Percentiles rank a stretch among this genome's conserved stretches.
Evolutionary conservation across 345 rosid genomes (phyloP).

Genomic region (Boechera stricta): DNA sequence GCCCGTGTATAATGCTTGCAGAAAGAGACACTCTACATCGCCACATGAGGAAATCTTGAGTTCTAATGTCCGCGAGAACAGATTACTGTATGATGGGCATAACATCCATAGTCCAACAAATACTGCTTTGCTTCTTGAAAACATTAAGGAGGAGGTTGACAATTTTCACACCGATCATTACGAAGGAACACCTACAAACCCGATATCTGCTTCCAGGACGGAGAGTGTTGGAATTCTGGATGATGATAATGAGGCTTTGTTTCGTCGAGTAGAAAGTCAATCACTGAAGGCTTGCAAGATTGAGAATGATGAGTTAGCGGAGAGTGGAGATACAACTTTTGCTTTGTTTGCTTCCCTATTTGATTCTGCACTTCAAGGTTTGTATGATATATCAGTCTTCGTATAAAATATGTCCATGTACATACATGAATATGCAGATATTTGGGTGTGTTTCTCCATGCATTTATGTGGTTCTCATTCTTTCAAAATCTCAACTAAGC

Average conservation of each 20-base stretch:
- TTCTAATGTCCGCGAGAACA: slow-evolving; percentile 63
- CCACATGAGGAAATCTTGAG: slow-evolving; percentile 57
- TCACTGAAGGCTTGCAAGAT: slow-evolving; percentile 79
- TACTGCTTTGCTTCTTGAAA: slow-evolving; percentile 89
- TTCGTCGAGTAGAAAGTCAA: slow-evolving; percentile 59
- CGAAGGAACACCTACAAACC: slow-evolving; percentile 52
- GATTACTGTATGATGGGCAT: slow-evolving; percentile 78
- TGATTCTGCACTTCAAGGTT: slow-evolving; percentile 93
- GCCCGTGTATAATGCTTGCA: slow-evolving; percentile 40
- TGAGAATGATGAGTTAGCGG: slow-evolving; percentile 75
- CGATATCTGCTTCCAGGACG: slow-evolving; percentile 59
- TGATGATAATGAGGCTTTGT: slow-evolving; percentile 53
- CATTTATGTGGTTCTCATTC: slow-evolving; percentile 19
- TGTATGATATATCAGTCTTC: slow-evolving; percentile 12
- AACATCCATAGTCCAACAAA: slow-evolving; percentile 88
- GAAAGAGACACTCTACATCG: slow-evolving; percentile 75
- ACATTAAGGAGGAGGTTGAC: slow-evolving; percentile 86
- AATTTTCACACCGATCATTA: slow-evolving; percentile 58
- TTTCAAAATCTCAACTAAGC: slow-evolving; percentile 12
- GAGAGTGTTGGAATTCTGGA: slow-evolving; percentile 53
- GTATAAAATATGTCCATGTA: neutral
- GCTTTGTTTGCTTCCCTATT: slow-evolving; percentile 81
- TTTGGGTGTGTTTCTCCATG: slow-evolving; percentile 19
- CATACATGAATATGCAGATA: neutral
- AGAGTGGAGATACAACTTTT: slow-evolving; percentile 74